Evolutionary conservation across 2,329 filamentous ascomycete species (phyloP), one percentile per base, ranked within the genome.

Genomic region (Aspergillus hiratsukae): DNA sequence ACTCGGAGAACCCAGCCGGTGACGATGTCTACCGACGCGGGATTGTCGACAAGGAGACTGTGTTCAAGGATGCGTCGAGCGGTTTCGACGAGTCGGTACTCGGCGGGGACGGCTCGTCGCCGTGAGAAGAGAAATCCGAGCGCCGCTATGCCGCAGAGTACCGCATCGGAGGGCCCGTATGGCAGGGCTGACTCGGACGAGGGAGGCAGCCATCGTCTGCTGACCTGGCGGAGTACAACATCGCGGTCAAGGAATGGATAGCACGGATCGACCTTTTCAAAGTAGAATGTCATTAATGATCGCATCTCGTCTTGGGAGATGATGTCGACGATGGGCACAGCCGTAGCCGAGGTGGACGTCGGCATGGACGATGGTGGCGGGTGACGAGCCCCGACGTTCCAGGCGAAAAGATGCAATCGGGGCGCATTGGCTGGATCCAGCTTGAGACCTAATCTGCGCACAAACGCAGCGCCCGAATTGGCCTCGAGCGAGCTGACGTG

Each of bases 381-480:
- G 51, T 54, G 62, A n/a, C 49, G 65, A 21, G 46, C 61, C 1
- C 72, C 75, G 14, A 78, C 67, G 62, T 85, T 84, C 82, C 82
- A 85, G 0, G 79, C 81, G 63, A 85, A 84, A 0, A 81, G 75
- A 60, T 82, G 79, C 54, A 83, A 71, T 49, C 79, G 75, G 0
- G 82, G 81, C 1, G 80, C 80, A 61, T 78, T 78, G 4, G 76
- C 76, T 0, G 81, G 78, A 62, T 85, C 81, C 21, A 84, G 73
- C 46, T 77, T 75, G 46, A 83, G 72, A 0, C 79, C 82, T 37
- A 85, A 69, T 23, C 77, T 75, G 53, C 81, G 71, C 8, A 83
- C 76, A 64, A 85, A 85, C 0, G 81, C 81, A 0, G 82, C 79
- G 0, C 81, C 81, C 0, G 81, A 84, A 58, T 85, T 84, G 37